Evolutionary conservation across 371 early-diverging fungal species (phyloP).

Genomic region (Rhizopus arrhizus): DNA sequence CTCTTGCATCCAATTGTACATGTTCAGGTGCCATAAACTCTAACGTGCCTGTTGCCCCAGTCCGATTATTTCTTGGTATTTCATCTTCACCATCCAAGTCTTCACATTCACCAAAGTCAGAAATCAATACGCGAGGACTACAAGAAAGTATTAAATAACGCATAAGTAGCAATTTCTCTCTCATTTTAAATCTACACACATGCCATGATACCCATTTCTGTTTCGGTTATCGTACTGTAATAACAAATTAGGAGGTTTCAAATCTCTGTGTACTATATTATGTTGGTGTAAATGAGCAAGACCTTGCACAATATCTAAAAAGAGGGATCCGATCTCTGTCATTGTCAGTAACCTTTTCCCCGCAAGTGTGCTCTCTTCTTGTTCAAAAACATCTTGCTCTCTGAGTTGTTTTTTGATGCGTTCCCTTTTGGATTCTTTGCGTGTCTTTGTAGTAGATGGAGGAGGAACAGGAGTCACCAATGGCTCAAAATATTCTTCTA

Average conservation of each 20-base stretch:
- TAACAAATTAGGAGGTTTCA: slow-evolving; percentile 91
- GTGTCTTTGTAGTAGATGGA: neutral
- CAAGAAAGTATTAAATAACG: neutral
- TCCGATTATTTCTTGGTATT: slow-evolving; percentile 65
- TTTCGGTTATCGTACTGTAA: slow-evolving; percentile 64
- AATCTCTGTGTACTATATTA: slow-evolving; percentile 85
- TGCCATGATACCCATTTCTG: slow-evolving; percentile 23
- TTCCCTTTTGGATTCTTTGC: slow-evolving; percentile 42
- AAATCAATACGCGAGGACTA: slow-evolving; percentile 83
- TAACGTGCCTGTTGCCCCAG: slow-evolving; percentile 94
- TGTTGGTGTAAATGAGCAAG: slow-evolving; percentile 83
- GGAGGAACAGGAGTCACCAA: slow-evolving; percentile 1
- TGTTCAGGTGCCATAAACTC: slow-evolving; percentile 95
- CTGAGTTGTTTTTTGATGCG: slow-evolving; percentile 36
- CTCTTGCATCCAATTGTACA: slow-evolving; percentile 49
- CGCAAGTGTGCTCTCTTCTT: slow-evolving; percentile 17
- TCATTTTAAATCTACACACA: slow-evolving; percentile 10
- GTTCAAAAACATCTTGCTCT: slow-evolving; percentile 32
- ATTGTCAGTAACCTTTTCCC: slow-evolving; percentile 58
- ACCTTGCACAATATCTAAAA: slow-evolving; percentile 87
- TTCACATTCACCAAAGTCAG: slow-evolving; percentile 98
- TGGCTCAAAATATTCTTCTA: slow-evolving; percentile 85
- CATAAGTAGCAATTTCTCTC: neutral
- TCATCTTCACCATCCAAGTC: slow-evolving; percentile 51
- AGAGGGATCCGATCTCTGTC: slow-evolving; percentile 80